Evolutionary conservation across 305 asterid species (phyloP).

Genomic region (Rubia peregrina): DNA sequence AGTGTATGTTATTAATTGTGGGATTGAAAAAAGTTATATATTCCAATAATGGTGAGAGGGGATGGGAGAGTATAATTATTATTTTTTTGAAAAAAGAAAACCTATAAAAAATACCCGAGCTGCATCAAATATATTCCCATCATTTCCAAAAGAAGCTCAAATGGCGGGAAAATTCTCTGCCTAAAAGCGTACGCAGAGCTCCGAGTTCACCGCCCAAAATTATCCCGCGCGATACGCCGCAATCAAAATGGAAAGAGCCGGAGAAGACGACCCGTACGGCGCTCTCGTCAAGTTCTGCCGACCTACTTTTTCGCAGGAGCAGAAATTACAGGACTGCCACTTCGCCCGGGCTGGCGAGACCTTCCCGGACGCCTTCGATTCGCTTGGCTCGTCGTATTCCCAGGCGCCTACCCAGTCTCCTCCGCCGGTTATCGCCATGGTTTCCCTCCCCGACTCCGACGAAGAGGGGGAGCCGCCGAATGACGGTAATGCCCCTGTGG

Average conservation of each 20-base stretch:
- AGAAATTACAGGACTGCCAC: slow-evolving; percentile 25
- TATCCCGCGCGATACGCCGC: neutral
- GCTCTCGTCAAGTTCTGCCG: slow-evolving; percentile 18
- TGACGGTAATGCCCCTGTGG: slow-evolving; percentile 8
- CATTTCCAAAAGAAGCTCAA: neutral
- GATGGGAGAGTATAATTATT: no score
- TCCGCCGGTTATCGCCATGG: slow-evolving; percentile 25
- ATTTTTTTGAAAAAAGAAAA: no score
- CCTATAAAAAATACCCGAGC: neutral
- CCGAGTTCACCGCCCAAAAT: neutral
- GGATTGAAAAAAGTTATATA: no score
- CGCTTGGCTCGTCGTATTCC: slow-evolving; percentile 19
- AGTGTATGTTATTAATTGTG: no score
- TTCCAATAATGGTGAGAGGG: no score
- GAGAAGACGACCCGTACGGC: slow-evolving; percentile 29
- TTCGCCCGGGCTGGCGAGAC: slow-evolving; percentile 27
- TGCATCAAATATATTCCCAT: neutral
- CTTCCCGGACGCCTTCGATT: slow-evolving; percentile 23
- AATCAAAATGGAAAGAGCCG: slow-evolving; percentile 16
- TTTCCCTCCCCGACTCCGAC: slow-evolving; percentile 25
- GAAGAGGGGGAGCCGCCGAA: slow-evolving; percentile 6
- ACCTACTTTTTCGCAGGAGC: slow-evolving; percentile 32
- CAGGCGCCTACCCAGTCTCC: slow-evolving; percentile 21
- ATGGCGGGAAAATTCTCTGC: slow-evolving; percentile 14
- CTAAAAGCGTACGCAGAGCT: neutral